Percentiles rank a stretch among this genome's conserved stretches.
phyloP scores from a whole-genome alignment of 2,329 filamentous ascomycete genomes.

The Chrysoporthe puriensis region DNA sequence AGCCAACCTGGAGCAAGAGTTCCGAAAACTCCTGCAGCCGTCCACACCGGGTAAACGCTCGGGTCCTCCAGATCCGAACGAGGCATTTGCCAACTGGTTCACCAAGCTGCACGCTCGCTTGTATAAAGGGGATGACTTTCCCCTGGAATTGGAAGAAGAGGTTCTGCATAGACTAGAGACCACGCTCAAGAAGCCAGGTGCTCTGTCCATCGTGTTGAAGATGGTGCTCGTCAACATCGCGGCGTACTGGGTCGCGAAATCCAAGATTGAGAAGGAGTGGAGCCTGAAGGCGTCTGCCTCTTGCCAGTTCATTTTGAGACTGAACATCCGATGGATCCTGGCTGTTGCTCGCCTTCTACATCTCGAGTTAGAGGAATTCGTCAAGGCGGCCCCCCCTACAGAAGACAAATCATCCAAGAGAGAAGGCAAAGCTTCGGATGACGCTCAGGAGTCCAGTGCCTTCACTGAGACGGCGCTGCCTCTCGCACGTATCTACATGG shows the following conservation, averaged over 20 bases:
- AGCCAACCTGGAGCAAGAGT: slow-evolving; percentile 78
- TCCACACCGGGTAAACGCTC: slow-evolving; percentile 39
- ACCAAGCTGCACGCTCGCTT: slow-evolving; percentile 83
- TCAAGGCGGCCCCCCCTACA: slow-evolving; percentile 48
- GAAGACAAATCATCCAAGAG: slow-evolving; percentile 37
- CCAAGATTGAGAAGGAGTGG: slow-evolving; percentile 59
- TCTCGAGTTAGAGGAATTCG: slow-evolving; percentile 65
- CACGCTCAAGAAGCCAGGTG: slow-evolving; percentile 69
- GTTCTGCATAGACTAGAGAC: slow-evolving; percentile 78
- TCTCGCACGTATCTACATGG: slow-evolving; percentile 55
- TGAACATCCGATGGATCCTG: slow-evolving; percentile 79
- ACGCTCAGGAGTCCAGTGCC: slow-evolving; percentile 40
- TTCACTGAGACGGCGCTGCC: slow-evolving; percentile 51
- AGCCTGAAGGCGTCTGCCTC: slow-evolving; percentile 50
- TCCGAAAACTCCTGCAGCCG: slow-evolving; percentile 57
- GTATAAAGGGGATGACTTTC: slow-evolving; percentile 75
- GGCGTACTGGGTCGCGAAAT: slow-evolving; percentile 73
- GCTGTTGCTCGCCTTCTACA: slow-evolving; percentile 71
- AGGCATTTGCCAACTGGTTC: slow-evolving; percentile 79
- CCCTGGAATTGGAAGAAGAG: slow-evolving; percentile 81
- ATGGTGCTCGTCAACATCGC: slow-evolving; percentile 86
- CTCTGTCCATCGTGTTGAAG: slow-evolving; percentile 71
- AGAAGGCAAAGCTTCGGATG: slow-evolving; percentile 32
- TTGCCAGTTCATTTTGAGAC: slow-evolving; percentile 69
- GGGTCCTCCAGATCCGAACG: slow-evolving; percentile 56